Evolutionary conservation across 208 protist species (phyloP).

Genomic region (Jaenimonas drosophilae): DNA sequence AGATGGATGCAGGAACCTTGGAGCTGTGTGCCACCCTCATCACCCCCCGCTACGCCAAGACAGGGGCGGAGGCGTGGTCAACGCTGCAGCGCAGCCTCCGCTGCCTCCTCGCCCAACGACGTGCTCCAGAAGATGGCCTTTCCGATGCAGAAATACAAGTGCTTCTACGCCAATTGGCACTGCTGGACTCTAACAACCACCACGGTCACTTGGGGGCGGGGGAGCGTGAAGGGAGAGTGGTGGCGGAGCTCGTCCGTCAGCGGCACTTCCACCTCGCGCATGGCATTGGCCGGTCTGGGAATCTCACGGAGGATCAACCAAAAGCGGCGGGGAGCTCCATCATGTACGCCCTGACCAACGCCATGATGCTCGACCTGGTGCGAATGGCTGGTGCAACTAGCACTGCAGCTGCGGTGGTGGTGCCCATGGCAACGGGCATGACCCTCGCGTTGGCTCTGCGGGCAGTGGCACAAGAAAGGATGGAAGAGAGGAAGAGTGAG

Average conservation of each 20-base stretch:
- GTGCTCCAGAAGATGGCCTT: constrained; percentile 84
- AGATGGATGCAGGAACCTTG: constrained; percentile 40
- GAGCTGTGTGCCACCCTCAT: constrained; percentile 35
- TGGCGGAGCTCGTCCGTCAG: constrained; percentile 59
- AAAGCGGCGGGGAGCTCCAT: constrained; percentile 97
- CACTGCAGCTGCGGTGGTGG: constrained; percentile 52
- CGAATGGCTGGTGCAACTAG: constrained; percentile 32
- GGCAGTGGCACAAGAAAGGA: constrained; percentile 27
- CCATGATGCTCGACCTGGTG: constrained; percentile 80
- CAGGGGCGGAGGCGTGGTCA: constrained; percentile 37
- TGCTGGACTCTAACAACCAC: constrained; percentile 93
- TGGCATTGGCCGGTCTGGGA: constrained; percentile 94
- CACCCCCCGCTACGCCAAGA: constrained; percentile 33
- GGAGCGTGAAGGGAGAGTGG: constrained; percentile 94
- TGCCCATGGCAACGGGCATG: constrained; percentile 97
- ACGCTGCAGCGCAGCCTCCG: constrained; percentile 17
- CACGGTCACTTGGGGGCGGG: constrained; percentile 89
- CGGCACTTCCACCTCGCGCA: constrained; percentile 90
- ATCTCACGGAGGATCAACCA: constrained; percentile 92
- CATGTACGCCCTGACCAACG: constrained; percentile 85
- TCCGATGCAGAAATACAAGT: constrained; percentile 77
- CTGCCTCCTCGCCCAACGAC: constrained; percentile 78
- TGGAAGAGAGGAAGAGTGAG: constrained; percentile 1
- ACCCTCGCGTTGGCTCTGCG: constrained; percentile 77
- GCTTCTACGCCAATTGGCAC: constrained; percentile 86